Percentiles rank a stretch among this genome's conserved stretches.
Conservation (phyloP, 2,329 filamentous ascomycete genomes). For the Kalmusia sp. region DNA sequence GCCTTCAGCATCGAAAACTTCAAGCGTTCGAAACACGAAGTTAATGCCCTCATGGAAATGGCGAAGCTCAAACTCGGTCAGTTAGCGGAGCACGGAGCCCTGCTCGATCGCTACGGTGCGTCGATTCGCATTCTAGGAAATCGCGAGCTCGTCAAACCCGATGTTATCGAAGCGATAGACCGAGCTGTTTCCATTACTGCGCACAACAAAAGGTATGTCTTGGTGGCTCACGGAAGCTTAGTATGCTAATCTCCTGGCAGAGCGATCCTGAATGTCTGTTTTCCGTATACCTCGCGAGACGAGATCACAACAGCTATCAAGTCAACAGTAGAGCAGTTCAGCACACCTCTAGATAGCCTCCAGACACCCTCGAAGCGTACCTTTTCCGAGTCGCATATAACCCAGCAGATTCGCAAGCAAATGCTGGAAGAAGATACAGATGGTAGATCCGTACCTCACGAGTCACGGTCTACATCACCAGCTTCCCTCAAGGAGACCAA, state of each 20-base stretch:
- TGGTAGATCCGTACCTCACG: slow-evolving; percentile 31
- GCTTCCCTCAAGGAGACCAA: slow-evolving; percentile 45
- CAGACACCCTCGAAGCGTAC: slow-evolving; percentile 65
- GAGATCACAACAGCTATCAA: slow-evolving; percentile 93
- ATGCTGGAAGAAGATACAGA: slow-evolving; percentile 50
- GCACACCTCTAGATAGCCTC: slow-evolving; percentile 67
- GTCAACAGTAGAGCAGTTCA: slow-evolving; percentile 86
- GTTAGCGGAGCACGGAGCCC: slow-evolving; percentile 88
- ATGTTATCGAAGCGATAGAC: slow-evolving; percentile 89
- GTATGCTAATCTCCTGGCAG: slow-evolving; percentile 37
- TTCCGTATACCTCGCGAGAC: slow-evolving; percentile 94
- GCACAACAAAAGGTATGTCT: slow-evolving; percentile 77
- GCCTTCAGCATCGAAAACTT: slow-evolving; percentile 99
- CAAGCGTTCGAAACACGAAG: slow-evolving; percentile 94
- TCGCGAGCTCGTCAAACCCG: slow-evolving; percentile 79
- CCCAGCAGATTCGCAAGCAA: slow-evolving; percentile 75
- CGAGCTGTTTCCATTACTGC: slow-evolving; percentile 85
- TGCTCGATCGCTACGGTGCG: slow-evolving; percentile 91
- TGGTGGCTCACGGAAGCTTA: neutral
- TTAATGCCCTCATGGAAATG: slow-evolving; percentile 96
- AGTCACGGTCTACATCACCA: slow-evolving; percentile 41
- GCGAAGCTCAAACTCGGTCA: slow-evolving; percentile 94
- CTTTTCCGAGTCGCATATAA: slow-evolving; percentile 88
- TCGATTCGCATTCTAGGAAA: slow-evolving; percentile 86
- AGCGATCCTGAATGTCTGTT: slow-evolving; percentile 89